Evolutionary conservation across 306 rosid genomes (phyloP), one percentile per base, ranked within the genome.

Genomic region (Acacia melanoxylon): DNA sequence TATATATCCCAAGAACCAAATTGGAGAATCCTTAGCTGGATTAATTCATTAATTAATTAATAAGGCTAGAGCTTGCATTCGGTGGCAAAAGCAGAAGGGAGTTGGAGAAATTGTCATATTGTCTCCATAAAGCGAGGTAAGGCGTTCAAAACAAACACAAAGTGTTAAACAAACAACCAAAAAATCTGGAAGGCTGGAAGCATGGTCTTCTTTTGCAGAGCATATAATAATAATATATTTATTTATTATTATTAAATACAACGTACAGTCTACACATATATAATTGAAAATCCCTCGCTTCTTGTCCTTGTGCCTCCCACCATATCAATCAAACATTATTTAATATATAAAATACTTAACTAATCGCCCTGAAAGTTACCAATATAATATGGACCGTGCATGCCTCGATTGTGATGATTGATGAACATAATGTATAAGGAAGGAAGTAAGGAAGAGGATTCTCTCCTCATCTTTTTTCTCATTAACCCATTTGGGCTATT

Each of bases 71-170:
- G 48, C 79, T 72, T 81, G 9, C n/a, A n/a, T n/a, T n/a, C n/a
- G 80, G 54, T 80, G 87, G 80, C 83, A 61, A 45, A 41, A 74
- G 71, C 71, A 83, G 29, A 40, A 16, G 69, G 6, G 59, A 73
- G 72, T 86, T 45, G 61, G 61, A 77, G 46, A 68, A 54, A 80
- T 83, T 86, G 86, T 86, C 89, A 85, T 75, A 68, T 88, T 88
- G 89, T 85, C 89, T 82, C 90, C 88, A 80, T 77, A 80, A 85
- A 85, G 86, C 84, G 79, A 80, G 90, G 69, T 83, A 81, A 61
- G 81, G 72, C 83, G 82, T 81, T 84, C 42, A 77, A 73, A 83
- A 66, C 74, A 77, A 73, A 77, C 20, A 72, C 45, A 72, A 76
- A 80, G 77, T 52, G 78, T 27, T 68, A 41, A 66, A 52, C 74